Evolutionary conservation across 31 red algal genomes (phyloP).

Genomic region (Asparagopsis taxiformis): DNA sequence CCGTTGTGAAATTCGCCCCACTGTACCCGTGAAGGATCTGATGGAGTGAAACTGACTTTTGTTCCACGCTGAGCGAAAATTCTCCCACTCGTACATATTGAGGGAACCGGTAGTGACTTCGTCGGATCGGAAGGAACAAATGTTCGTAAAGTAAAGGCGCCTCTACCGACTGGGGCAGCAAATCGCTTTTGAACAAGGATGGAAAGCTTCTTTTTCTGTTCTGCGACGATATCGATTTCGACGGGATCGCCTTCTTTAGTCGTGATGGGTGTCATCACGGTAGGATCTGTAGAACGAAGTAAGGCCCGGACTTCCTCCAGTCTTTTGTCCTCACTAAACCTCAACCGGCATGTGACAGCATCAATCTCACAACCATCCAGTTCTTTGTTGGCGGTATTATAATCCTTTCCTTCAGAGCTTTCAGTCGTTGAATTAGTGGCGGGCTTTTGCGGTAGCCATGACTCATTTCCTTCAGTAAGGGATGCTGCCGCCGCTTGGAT

Average conservation of each 20-base stretch:
- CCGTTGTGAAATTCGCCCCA: conserved; percentile 99
- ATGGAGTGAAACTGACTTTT: conserved; percentile 45
- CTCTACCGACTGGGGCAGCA: conserved; percentile 89
- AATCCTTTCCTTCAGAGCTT: not conserved
- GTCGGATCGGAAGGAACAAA: conserved; percentile 85
- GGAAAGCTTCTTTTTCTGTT: conserved; percentile 39
- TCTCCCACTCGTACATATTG: conserved; percentile 56
- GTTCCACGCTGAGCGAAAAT: conserved; percentile 45
- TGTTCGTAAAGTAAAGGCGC: conserved; percentile 91
- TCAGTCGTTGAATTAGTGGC: not conserved
- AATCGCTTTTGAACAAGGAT: conserved; percentile 45
- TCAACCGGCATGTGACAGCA: conserved; percentile 43
- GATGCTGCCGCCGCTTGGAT: conserved; percentile 49
- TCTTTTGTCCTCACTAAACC: conserved; percentile 84
- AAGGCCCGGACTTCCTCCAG: conserved; percentile 77
- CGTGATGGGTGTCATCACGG: conserved; percentile 51
- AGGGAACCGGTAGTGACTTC: conserved; percentile 76
- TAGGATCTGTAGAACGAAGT: conserved; percentile 77
- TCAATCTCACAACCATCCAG: conserved; percentile 86
- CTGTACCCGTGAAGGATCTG: conserved; percentile 52
- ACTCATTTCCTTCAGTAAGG: conserved; percentile 1
- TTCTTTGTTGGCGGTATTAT: not conserved
- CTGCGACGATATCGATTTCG: conserved; percentile 43
- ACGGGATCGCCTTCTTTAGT: conserved; percentile 15
- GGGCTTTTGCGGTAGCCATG: not conserved